Base-by-base conservation (phyloP, 805 yeast species). In the Saccharomycopsis microspora region DNA sequence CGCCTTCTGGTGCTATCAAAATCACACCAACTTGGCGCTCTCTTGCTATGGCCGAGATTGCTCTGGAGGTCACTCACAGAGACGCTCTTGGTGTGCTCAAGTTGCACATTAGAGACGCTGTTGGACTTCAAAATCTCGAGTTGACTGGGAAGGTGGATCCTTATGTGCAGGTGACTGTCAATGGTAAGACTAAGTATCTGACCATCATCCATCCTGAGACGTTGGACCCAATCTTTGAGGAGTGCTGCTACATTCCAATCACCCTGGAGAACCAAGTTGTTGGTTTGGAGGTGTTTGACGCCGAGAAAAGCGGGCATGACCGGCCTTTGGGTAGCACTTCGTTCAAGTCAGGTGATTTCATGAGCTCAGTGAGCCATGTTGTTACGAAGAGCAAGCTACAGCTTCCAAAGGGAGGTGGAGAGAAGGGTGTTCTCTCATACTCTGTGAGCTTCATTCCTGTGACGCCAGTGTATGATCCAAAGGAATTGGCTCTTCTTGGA, bases 81-180 rank as follows among this genome's bases (percentile, higher is more conserved):
- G 76, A 83, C 9, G 78, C 90, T 38, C 67, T 85, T 52, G 95
- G 90, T 55, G 78, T 78, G 39, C 60, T 79, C 31, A 75, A 81
- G 65, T 57, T 85, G 37, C 78, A 76, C 56, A 56, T 85, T 43
- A 70, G 78, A 50, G 64, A 68, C 34, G 82, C 80, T 11, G 60
- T 60, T 7, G 74, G 76, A 39, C 63, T 80, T 55, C 66, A 71
- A 55, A 61, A 78, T 55, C 64, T 82, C 55, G 84, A 82, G 55
- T 71, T 79, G 10, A 73, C 82, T 44, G 90, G 93, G 48, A 76
- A 73, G 48, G 78, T 83, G 56, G 89, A 85, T 62, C 93, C 94
- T 4, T 84, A 82, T 56, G 77, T 81, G 38, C 71, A 75, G 50
- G 70, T 83, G 6, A 57, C 75, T 36, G 62, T 76, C 49, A 78